Evolutionary conservation across 441 rosid genomes (phyloP), one percentile per base, ranked within the genome.

Genomic region (Adansonia grandidieri): DNA sequence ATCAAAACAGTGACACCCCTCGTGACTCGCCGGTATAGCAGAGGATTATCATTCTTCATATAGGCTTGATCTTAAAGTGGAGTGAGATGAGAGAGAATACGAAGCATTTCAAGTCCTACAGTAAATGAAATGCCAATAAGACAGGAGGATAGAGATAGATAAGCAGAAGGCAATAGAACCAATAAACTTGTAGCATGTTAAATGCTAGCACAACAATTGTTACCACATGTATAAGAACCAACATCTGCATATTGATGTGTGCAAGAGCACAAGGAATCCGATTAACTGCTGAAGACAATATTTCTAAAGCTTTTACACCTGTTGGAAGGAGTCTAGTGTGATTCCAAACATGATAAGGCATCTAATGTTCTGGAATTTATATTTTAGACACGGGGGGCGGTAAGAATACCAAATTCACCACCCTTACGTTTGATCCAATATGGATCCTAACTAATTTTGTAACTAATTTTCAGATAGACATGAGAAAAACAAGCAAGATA

Each of bases 1-100:
- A 0, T 2, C 48, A 15, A 28, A 63, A n/a, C 72, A 64, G 71
- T 28, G 17, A 64, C 71, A n/a, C 9, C 45, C 28, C 19, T 28
- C 17, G 53, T 4, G 9, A 24, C 2, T 14, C 65, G 32, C 4
- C 48, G 9, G 6, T 58, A 57, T 0, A 9, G 17, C 9, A 32
- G 37, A 75, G 9, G 14, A 53, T 15, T 15, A 5, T 24, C 32
- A 74, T 66, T 70, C 69, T 80, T 85, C 85, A 95, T 17, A 93
- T 93, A 72, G 99, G 98, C 88, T 93, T 95, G 91, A 95, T 93
- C 89, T 95, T 95, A 91, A 95, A 93, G 88, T 93, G 98, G 71
- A 93, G 97, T 10, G 97, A 92, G 84, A 93, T 93, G 81, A 95
- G 99, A 0, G 98, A 93, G 89, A 93, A 93, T 20, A 95, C 99